Percentiles rank a stretch among this genome's conserved stretches.
phyloP scores from a whole-genome alignment of 805 yeast genomes.

The Ogataea trehalophila region DNA sequence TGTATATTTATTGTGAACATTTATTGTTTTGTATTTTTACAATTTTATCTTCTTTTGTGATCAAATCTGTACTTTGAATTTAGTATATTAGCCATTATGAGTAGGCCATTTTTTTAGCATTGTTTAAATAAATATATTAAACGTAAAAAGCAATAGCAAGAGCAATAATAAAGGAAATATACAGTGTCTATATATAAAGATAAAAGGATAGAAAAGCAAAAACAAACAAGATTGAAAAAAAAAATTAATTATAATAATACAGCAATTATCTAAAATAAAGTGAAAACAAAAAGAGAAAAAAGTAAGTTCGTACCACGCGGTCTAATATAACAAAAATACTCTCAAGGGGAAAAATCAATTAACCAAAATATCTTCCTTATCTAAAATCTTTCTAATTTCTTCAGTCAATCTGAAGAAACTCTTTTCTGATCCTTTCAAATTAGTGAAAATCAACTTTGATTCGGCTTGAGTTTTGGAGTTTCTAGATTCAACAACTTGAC shows the following conservation, averaged over 20 bases:
- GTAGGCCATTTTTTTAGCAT: too few species aligned
- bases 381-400: constrained; percentile 62
- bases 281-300: not conserved
- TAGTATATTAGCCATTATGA: too few species aligned
- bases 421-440: constrained; percentile 60
- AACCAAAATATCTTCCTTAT: constrained; percentile 56
- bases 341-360: not conserved
- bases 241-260: not conserved
- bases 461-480: constrained; percentile 22
- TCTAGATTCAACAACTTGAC: constrained; percentile 40
- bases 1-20: too few species aligned
- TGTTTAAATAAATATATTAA: too few species aligned
- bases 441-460: constrained; percentile 54
- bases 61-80: too few species aligned
- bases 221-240: too few species aligned
- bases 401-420: constrained; percentile 54
- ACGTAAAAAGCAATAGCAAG: not conserved
- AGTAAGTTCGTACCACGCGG: not conserved
- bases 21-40: too few species aligned
- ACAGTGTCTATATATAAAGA: not conserved
- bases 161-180: not conserved
- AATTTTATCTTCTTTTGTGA: too few species aligned
- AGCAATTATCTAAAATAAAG: not conserved
- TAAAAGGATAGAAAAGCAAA: not conserved
- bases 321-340: not conserved